Conservation (phyloP, 495 filamentous ascomycete genomes). For the Trichocladium antarcticum region DNA sequence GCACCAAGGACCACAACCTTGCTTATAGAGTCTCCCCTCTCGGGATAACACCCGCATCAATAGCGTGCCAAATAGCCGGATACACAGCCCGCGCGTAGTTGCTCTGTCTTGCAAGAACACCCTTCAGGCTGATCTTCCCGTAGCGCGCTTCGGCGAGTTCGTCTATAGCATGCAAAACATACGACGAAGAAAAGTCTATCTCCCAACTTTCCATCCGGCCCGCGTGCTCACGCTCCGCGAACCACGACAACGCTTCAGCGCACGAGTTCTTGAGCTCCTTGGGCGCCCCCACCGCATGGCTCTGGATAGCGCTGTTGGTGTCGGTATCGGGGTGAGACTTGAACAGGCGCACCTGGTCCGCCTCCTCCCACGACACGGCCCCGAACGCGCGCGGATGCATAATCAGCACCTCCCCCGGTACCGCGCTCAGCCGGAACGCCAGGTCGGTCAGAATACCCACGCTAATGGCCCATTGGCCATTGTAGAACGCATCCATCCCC, state of each 20-base stretch:
- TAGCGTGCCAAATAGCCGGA: slow-evolving; percentile 16
- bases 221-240: slow-evolving; percentile 4
- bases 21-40: too few relatives aligned
- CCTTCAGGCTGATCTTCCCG: slow-evolving; percentile 11
- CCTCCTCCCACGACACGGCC: slow-evolving; percentile 14
- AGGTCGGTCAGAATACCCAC: slow-evolving; percentile 17
- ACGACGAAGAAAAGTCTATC: slow-evolving; percentile 20
- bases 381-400: slow-evolving; percentile 12
- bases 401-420: slow-evolving; percentile 15
- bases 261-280: slow-evolving; percentile 1
- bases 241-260: slow-evolving; percentile 10
- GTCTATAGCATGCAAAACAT: slow-evolving; percentile 19
- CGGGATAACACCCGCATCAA: slow-evolving; percentile 6
- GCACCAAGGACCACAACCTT: too few relatives aligned
- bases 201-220: slow-evolving; percentile 8
- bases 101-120: slow-evolving; percentile 15
- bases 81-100: slow-evolving; percentile 21
- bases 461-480: slow-evolving; percentile 16
- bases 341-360: slow-evolving; percentile 6
- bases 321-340: too few relatives aligned
- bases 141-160: slow-evolving; percentile 1
- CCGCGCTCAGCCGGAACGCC: slow-evolving; percentile 6
- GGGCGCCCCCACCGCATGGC: not conserved
- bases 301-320: too few relatives aligned
- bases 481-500: slow-evolving; percentile 10